Conservation (phyloP, 805 yeast genomes). For the Cyberlindnera saturnus region DNA sequence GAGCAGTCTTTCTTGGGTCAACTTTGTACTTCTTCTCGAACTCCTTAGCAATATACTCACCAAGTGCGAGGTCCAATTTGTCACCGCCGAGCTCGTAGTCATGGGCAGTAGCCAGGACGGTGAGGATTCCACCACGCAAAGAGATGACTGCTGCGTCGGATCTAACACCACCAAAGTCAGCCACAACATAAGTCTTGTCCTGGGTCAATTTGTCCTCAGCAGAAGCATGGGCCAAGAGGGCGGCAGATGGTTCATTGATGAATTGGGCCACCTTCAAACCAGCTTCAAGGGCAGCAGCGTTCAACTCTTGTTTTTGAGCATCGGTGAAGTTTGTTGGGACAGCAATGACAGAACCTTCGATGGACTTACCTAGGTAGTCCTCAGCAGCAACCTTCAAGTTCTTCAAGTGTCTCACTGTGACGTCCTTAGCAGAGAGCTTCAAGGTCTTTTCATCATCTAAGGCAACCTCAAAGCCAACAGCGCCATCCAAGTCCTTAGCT, state of each 20-base stretch:
- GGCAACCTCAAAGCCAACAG: slow-evolving; percentile 58
- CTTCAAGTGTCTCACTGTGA: slow-evolving; percentile 74
- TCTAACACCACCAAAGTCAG: slow-evolving; percentile 95
- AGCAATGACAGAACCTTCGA: slow-evolving; percentile 81
- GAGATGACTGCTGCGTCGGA: slow-evolving; percentile 93
- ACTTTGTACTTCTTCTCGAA: slow-evolving; percentile 82
- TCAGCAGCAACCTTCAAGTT: slow-evolving; percentile 84
- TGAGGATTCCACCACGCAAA: slow-evolving; percentile 89
- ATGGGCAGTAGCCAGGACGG: slow-evolving; percentile 81
- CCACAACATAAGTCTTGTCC: slow-evolving; percentile 82
- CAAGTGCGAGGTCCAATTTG: slow-evolving; percentile 70
- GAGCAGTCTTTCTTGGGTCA: slow-evolving; percentile 73
- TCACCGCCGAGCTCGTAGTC: slow-evolving; percentile 84
- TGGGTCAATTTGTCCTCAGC: slow-evolving; percentile 32
- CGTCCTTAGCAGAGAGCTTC: slow-evolving; percentile 62
- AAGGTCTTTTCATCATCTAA: slow-evolving; percentile 37
- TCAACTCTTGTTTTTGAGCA: slow-evolving; percentile 61
- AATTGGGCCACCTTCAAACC: slow-evolving; percentile 80
- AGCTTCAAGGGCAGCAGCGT: slow-evolving; percentile 57
- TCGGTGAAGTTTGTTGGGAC: slow-evolving; percentile 86
- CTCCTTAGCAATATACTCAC: slow-evolving; percentile 85
- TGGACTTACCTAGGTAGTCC: slow-evolving; percentile 78
- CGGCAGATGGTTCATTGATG: slow-evolving; percentile 89
- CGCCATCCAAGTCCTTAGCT: slow-evolving; percentile 60
- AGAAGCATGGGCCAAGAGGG: slow-evolving; percentile 71